Evolutionary conservation across 163 green algal genomes (phyloP), one percentile per base, ranked within the genome.

Genomic region (Chloroidium sp.): DNA sequence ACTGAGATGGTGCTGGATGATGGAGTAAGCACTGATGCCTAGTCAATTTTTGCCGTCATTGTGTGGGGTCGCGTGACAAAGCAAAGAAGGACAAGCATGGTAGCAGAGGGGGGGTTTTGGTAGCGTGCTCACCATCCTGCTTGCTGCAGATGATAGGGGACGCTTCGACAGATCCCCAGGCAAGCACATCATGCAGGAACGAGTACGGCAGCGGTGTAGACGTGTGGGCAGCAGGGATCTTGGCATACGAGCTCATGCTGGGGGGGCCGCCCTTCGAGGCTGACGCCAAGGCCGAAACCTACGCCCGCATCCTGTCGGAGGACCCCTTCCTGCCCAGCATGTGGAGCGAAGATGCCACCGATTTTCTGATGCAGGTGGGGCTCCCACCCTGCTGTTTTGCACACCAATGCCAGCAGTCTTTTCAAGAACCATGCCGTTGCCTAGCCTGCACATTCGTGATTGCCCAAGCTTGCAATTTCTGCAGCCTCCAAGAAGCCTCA

Each of bases 241-340:
- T 93, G 69, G 80, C 80, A 6, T 91, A 88, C 62, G 89, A 93
- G 84, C 85, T 92, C 62, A 74, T 93, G 77, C 75, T 90, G 69
- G 89, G 89, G 0, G 75, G 80, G 0, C 86, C 88, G 1, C 88
- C 89, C 12, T 93, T 93, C 82, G 89, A 91, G 75, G 84, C 85
- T 2, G 83, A 87, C 58, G 84, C 82, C 57, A 86, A 86, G 76
- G 85, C 88, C n/a, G 82, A 75, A 2, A 92, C 88, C 10, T 86
- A 86, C 67, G 83, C 62, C 8, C 78, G 79, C 59, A 92, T 92
- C 74, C 69, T 88, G 1, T 86, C 81, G 14, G 75, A 75, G 57
- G 76, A 89, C 36, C 80, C 83, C 0, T 80, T 78, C 36, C 74
- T 90, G 58, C 88, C 88, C 4, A n/a, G 14, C 6, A 82, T 89